Conservation (phyloP, 2,329 filamentous ascomycete genomes). For the Clarireedia paspali region DNA sequence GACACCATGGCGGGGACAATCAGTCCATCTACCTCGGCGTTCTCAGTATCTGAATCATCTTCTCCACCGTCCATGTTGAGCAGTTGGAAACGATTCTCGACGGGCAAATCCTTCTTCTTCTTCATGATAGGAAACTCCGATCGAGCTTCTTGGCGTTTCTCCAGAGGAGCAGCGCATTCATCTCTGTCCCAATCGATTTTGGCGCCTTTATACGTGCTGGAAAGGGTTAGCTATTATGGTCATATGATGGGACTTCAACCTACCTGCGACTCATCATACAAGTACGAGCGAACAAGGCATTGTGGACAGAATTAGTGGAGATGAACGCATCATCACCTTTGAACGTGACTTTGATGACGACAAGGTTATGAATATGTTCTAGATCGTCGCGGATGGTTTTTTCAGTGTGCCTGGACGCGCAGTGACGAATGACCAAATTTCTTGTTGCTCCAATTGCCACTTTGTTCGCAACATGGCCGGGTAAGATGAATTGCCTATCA, state of each 20-base stretch:
- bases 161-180: slow-evolving; percentile 50
- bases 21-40: neutral
- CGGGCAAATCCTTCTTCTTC: slow-evolving; percentile 32
- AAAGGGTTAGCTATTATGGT: slow-evolving; percentile 22
- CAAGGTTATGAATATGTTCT: slow-evolving; percentile 74
- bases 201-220: slow-evolving; percentile 57
- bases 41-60: slow-evolving; percentile 11
- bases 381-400: slow-evolving; percentile 61
- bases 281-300: slow-evolving; percentile 65
- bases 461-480: slow-evolving; percentile 55
- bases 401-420: slow-evolving; percentile 51
- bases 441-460: slow-evolving; percentile 60
- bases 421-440: slow-evolving; percentile 62
- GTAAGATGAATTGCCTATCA: slow-evolving; percentile 61
- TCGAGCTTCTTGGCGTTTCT: slow-evolving; percentile 23
- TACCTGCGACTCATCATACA: slow-evolving; percentile 59
- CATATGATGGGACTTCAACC: slow-evolving; percentile 15
- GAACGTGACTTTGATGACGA: slow-evolving; percentile 60
- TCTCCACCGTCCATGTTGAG: slow-evolving; percentile 38
- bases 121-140: slow-evolving; percentile 27
- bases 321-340: slow-evolving; percentile 54
- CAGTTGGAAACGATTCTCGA: slow-evolving; percentile 55
- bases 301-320: slow-evolving; percentile 68
- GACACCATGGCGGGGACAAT: neutral
- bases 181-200: slow-evolving; percentile 66